phyloP scores from a whole-genome alignment of 148 eudicot species.

The Persicaria maculosa region DNA sequence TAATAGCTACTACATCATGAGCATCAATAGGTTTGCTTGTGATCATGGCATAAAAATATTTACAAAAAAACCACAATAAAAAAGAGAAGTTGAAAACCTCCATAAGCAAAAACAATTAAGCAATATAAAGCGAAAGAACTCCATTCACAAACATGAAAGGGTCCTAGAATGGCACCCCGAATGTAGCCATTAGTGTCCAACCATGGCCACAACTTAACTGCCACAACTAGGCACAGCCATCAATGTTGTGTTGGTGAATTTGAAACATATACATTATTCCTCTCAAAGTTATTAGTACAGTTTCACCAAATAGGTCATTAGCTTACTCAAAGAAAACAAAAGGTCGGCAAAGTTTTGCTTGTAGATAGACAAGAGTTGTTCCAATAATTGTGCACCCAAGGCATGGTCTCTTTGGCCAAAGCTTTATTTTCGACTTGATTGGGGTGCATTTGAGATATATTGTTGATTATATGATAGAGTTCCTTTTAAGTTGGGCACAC shows the following conservation, averaged over 20 bases:
- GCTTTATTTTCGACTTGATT: background rate
- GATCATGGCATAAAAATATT: background rate
- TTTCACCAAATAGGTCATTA: background rate
- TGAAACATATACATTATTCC: background rate
- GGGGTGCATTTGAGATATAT: background rate
- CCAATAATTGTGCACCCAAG: background rate
- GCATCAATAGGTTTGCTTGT: background rate
- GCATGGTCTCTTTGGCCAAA: constrained; percentile 2
- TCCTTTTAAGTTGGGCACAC: background rate
- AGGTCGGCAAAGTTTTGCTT: background rate
- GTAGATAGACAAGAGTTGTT: too few species aligned
- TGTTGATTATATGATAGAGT: background rate
- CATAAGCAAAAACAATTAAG: too few species aligned
- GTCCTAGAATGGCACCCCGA: background rate
- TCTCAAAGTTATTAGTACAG: background rate
- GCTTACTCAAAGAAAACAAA: background rate
- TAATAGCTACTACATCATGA: too few species aligned
- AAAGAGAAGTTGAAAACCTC: too few species aligned
- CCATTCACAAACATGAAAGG: background rate
- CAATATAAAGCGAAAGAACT: too few species aligned
- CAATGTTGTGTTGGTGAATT: background rate
- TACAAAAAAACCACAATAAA: too few species aligned
- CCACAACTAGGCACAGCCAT: background rate
- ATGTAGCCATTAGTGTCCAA: background rate
- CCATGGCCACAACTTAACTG: background rate